Percentiles rank a stretch among this genome's conserved stretches.
Evolutionary conservation across 2,329 filamentous ascomycete species (phyloP).

Genomic region (Botrytis cinerea): DNA sequence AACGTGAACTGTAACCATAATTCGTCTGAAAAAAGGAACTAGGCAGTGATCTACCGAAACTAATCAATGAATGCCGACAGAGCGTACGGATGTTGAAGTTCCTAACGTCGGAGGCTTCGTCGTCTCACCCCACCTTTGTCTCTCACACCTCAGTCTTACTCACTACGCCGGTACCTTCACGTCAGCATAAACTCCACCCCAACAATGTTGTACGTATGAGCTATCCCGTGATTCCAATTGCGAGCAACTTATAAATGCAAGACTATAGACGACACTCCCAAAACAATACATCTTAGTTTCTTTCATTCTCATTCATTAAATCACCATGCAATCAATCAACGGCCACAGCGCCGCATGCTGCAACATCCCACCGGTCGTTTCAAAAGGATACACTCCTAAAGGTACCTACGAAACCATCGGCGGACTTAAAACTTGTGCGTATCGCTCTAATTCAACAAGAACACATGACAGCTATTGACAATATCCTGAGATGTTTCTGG

Average conservation of each 20-base stretch:
- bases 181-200: too few relatives aligned
- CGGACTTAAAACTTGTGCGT: conserved; percentile 54
- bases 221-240: background rate
- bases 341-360: conserved; percentile 59
- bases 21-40: background rate
- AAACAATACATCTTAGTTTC: background rate
- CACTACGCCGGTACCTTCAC: background rate
- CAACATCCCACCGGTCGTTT: conserved; percentile 57
- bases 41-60: background rate
- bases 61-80: background rate
- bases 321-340: conserved; percentile 28
- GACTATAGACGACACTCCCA: background rate
- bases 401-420: conserved; percentile 58
- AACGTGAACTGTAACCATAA: background rate
- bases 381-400: conserved; percentile 55
- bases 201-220: too few relatives aligned
- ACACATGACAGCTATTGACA: background rate
- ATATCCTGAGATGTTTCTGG: conserved; percentile 46
- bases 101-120: background rate
- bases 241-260: background rate
- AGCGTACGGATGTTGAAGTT: background rate
- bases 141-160: background rate
- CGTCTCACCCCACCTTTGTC: background rate
- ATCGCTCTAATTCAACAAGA: background rate
- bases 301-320: background rate